A percentile compares a stretch with the other conserved stretches of the same genome.
phyloP scores from a whole-genome alignment of 2,329 filamentous ascomycete genomes.

The Aspergillus sp. region DNA sequence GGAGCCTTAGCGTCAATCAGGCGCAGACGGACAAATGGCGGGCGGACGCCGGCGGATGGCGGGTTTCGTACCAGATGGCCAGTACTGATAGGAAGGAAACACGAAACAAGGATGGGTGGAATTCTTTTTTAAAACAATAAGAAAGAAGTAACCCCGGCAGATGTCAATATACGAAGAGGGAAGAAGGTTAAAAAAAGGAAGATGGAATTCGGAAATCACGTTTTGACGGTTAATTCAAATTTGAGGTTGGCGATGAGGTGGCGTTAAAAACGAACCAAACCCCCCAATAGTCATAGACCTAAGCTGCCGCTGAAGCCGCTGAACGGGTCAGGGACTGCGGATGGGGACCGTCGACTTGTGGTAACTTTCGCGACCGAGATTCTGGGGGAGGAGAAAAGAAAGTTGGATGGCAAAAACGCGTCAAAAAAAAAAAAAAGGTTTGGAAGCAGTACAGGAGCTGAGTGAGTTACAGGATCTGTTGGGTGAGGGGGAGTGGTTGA shows the following conservation, averaged over 20 bases:
- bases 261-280: constrained; percentile 17
- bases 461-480: background rate
- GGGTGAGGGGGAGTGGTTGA: background rate
- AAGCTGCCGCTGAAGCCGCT: constrained; percentile 27
- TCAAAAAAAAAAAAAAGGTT: background rate
- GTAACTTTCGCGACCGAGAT: background rate
- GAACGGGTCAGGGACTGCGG: constrained; percentile 10
- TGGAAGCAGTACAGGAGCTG: background rate
- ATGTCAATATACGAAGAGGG: background rate
- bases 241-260: constrained; percentile 13
- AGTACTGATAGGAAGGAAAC: background rate
- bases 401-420: background rate
- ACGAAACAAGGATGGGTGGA: background rate
- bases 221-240: background rate
- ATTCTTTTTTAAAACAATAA: background rate
- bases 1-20: constrained; percentile 18
- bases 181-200: background rate
- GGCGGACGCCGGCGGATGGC: constrained; percentile 14
- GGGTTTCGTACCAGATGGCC: constrained; percentile 10
- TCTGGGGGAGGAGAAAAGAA: background rate
- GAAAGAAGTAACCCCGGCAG: background rate
- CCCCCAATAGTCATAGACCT: constrained; percentile 17
- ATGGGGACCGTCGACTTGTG: background rate
- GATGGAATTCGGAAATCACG: background rate
- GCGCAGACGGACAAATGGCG: constrained; percentile 16